A percentile compares a stretch with the other conserved stretches of the same genome.
Evolutionary conservation across 345 rosid species (phyloP).

Genomic region (Populus ilicifolia): DNA sequence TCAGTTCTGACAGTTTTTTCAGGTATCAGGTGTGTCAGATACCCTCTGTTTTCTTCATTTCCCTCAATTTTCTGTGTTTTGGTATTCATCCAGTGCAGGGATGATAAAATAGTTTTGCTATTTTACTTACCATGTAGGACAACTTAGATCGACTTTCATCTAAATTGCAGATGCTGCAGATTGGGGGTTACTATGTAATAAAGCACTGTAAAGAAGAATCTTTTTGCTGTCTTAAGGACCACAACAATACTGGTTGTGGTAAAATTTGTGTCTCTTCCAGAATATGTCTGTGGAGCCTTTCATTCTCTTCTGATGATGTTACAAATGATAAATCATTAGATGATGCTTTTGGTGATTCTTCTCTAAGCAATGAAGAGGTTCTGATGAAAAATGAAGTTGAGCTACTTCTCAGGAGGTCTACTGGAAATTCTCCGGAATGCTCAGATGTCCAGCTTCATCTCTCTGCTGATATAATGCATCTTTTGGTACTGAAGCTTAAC

Average conservation of each 20-base stretch:
- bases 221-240: slow-evolving; percentile 37
- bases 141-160: slow-evolving; percentile 13
- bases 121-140: not conserved
- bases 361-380: slow-evolving; percentile 26
- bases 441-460: slow-evolving; percentile 55
- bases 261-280: slow-evolving; percentile 43
- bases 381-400: slow-evolving; percentile 24
- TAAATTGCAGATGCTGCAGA: slow-evolving; percentile 60
- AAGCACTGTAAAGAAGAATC: slow-evolving; percentile 49
- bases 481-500: slow-evolving; percentile 37
- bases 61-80: not conserved
- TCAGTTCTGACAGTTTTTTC: slow-evolving; percentile 33
- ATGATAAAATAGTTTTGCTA: not conserved
- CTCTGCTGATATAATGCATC: slow-evolving; percentile 32
- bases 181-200: slow-evolving; percentile 63
- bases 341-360: slow-evolving; percentile 16
- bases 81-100: not conserved
- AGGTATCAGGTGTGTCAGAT: slow-evolving; percentile 46
- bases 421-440: slow-evolving; percentile 24
- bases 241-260: slow-evolving; percentile 22
- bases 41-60: not conserved
- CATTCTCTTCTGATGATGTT: slow-evolving; percentile 43
- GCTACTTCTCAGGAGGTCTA: slow-evolving; percentile 4
- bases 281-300: slow-evolving; percentile 49
- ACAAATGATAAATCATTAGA: slow-evolving; percentile 20